Conservation (phyloP, 1,284 basidiomycete genomes). For the Rhodofomes roseus region DNA sequence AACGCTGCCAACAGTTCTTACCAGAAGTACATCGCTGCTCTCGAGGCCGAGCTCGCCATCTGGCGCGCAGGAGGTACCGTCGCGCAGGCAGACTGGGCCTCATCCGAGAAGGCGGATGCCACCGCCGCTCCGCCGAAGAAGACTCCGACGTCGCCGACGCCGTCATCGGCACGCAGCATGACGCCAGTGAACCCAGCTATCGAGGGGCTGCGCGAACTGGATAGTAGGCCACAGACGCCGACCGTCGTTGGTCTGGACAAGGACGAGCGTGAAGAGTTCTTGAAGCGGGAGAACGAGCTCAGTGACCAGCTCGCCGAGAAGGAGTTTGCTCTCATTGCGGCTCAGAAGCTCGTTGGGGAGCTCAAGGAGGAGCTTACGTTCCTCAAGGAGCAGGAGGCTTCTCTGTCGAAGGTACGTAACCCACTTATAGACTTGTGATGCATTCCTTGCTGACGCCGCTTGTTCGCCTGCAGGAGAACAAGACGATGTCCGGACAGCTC, state of each 20-base stretch:
- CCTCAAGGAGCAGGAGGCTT: conserved; percentile 88
- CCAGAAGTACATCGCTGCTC: conserved; percentile 83
- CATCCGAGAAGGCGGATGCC: conserved; percentile 56
- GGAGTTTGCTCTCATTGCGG: conserved; percentile 73
- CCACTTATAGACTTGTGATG: conserved; percentile 2
- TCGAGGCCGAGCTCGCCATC: conserved; percentile 88
- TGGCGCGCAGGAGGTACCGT: conserved; percentile 92
- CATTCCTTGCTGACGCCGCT: background rate
- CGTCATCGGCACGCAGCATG: conserved; percentile 63
- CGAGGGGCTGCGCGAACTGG: conserved; percentile 73
- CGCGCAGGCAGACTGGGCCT: conserved; percentile 82
- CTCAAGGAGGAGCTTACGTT: conserved; percentile 82
- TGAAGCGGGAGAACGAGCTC: conserved; percentile 95
- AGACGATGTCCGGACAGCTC: conserved; percentile 84
- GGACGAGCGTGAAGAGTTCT: conserved; percentile 97
- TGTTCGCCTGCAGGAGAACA: conserved; percentile 72
- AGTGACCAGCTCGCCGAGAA: conserved; percentile 91
- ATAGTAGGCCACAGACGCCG: conserved; percentile 84
- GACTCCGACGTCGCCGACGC: conserved; percentile 56
- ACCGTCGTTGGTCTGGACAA: conserved; percentile 85
- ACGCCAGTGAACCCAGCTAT: conserved; percentile 81
- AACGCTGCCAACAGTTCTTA: conserved; percentile 82
- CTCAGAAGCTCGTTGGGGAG: conserved; percentile 82
- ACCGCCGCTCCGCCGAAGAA: conserved; percentile 52
- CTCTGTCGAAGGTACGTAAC: conserved; percentile 64